Evolutionary conservation across 2,329 filamentous ascomycete species (phyloP), one percentile per base, ranked within the genome.

Genomic region (Apiospora koreana): DNA sequence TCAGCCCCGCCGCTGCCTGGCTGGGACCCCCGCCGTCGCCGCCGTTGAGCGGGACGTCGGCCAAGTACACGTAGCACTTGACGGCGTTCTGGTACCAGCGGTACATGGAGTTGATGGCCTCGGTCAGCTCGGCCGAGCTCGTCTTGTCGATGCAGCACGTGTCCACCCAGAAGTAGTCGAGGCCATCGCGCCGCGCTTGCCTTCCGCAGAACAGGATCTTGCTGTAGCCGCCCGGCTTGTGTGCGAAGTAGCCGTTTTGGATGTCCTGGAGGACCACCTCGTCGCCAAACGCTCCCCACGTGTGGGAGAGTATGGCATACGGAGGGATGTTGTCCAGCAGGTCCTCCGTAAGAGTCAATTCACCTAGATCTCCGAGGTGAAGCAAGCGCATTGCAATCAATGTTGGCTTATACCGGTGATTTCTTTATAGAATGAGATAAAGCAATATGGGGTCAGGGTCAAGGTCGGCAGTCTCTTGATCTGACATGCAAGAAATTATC

Each of bases 41-140:
- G 65, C 3, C 1, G 21, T 21, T 50, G n/a, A 23, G 21, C 7
- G 48, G 25, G 48, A 68, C 67, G 31, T 68, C 67, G 14, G 35
- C 28, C 35, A 68, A 9, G 54, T 64, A 62, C 6, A 68, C 67
- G 38, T 68, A 68, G 48, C 67, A 64, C 31, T 64, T 54, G 12
- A 9, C 48, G 3, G 67, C 46, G 38, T 64, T 25, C 48, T 64
- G 35, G 41, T 68, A 68, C 67, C 46, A 68, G 12, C 48, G 67
- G n/a, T 41, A 68, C 46, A 68, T 68, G n/a, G 67, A 68, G 48
- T 68, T 68, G 35, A 68, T 68, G 31, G 67, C 67, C 23, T 68
- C 48, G 1, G 46, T 7, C 16, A 58, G 35, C 48, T 68, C 67
- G 21, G 67, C 54, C 23, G 31, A n/a, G 48, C 54, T 68, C 12